These are phyloP conservation scores for Mycena filopes DNA, from an alignment of 768 basidiomycete genomes.

Conservation along the genomic window DNA sequence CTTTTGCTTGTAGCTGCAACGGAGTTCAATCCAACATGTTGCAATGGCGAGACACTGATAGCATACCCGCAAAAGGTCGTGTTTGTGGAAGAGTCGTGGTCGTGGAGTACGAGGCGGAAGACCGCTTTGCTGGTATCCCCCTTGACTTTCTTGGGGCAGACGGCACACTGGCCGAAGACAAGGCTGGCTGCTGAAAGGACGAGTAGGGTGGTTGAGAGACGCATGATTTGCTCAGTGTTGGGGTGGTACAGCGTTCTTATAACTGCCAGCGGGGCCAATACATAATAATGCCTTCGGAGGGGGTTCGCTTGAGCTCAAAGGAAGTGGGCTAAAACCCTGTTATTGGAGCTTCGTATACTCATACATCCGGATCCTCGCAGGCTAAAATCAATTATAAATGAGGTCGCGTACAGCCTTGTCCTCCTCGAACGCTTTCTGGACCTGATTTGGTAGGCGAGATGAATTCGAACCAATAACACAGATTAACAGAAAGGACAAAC, in stretches of 20 bases:
- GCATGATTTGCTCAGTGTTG: background rate
- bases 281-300: no score
- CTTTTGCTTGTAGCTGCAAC: background rate
- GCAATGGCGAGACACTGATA: background rate
- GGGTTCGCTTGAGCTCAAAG: background rate
- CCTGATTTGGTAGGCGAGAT: constrained; percentile 54
- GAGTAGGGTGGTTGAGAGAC: background rate
- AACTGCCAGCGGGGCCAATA: no score
- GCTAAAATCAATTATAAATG: background rate
- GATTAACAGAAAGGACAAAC: constrained; percentile 45
- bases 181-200: background rate
- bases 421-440: constrained; percentile 60
- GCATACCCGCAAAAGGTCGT: constrained; percentile 10
- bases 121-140: background rate
- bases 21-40: background rate
- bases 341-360: background rate
- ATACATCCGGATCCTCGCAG: background rate
- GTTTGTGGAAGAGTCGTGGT: background rate
- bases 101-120: background rate
- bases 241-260: background rate
- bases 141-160: background rate
- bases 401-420: constrained; percentile 43
- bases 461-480: background rate
- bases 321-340: background rate
- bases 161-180: background rate